These are phyloP conservation scores for Solanum gandarillasii DNA, from an alignment of 257 asterid genomes.

Conservation along the genomic window DNA sequence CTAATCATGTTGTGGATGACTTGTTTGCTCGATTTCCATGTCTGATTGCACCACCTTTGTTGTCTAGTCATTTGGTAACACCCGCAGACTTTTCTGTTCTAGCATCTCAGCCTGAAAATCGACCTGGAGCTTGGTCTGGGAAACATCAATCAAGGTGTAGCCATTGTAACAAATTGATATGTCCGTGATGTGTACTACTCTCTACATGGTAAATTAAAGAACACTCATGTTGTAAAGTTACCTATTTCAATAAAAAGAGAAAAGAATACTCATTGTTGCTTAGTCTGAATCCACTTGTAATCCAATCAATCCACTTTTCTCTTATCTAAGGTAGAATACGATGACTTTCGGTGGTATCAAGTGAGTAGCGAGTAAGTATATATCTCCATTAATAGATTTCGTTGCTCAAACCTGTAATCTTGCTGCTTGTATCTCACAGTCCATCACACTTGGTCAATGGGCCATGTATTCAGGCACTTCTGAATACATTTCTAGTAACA, in stretches of 20 bases:
- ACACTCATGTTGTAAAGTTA: too few relatives aligned
- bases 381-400: not conserved
- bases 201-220: not conserved
- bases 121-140: not conserved
- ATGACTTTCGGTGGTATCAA: not conserved
- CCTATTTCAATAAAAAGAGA: not conserved
- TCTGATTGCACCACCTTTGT: not conserved
- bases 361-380: not conserved
- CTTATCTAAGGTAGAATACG: not conserved
- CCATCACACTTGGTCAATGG: not conserved
- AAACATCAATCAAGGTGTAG: not conserved
- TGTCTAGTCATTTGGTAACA: not conserved
- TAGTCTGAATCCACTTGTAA: not conserved
- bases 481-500: not conserved
- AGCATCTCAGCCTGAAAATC: not conserved
- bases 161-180: not conserved
- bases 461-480: not conserved
- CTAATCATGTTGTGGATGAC: not conserved
- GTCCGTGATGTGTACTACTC: not conserved
- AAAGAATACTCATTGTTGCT: not conserved
- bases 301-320: not conserved
- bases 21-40: not conserved
- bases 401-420: not conserved
- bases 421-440: not conserved
- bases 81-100: not conserved